Percentiles rank a stretch among this genome's conserved stretches.
Evolutionary conservation across 2,329 filamentous ascomycete species (phyloP).

Genomic region (Penicillium carneum): DNA sequence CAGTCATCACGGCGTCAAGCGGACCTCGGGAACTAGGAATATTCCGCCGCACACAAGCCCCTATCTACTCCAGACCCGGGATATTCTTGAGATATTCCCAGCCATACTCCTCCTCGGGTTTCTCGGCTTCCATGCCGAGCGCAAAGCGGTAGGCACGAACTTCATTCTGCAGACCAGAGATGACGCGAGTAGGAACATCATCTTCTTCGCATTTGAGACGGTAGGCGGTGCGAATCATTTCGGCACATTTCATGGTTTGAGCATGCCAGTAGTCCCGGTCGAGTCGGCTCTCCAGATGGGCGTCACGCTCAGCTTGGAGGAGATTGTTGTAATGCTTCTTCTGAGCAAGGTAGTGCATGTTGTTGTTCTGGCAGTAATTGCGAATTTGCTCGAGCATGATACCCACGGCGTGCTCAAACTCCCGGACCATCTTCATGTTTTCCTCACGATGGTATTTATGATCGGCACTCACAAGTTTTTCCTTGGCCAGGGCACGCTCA

Average conservation of each 20-base stretch:
- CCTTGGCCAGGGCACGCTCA: conserved; percentile 56
- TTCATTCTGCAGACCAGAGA: conserved; percentile 58
- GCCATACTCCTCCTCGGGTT: conserved; percentile 58
- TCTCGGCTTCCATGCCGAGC: conserved; percentile 58
- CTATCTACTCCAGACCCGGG: conserved; percentile 44
- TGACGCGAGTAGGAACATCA: conserved; percentile 52
- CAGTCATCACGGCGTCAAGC: conserved; percentile 28
- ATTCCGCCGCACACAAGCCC: conserved; percentile 20
- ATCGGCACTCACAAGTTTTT: conserved; percentile 53
- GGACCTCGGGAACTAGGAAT: conserved; percentile 21
- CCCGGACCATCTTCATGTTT: conserved; percentile 57
- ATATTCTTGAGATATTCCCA: conserved; percentile 58
- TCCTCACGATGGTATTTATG: conserved; percentile 57
- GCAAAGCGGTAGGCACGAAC: conserved; percentile 58
- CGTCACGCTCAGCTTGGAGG: conserved; percentile 59
- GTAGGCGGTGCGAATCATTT: conserved; percentile 59
- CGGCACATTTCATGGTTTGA: conserved; percentile 56
- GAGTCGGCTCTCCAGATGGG: conserved; percentile 57
- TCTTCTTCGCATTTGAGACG: conserved; percentile 59
- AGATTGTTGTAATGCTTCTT: conserved; percentile 60
- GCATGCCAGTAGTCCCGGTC: conserved; percentile 60
- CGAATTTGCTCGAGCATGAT: conserved; percentile 60
- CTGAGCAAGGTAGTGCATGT: conserved; percentile 56
- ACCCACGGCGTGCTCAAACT: conserved; percentile 57
- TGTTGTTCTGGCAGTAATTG: conserved; percentile 59